Evolutionary conservation across 176 grass and related monocot genomes (phyloP).

Genomic region (Bonia amplexicaulis): DNA sequence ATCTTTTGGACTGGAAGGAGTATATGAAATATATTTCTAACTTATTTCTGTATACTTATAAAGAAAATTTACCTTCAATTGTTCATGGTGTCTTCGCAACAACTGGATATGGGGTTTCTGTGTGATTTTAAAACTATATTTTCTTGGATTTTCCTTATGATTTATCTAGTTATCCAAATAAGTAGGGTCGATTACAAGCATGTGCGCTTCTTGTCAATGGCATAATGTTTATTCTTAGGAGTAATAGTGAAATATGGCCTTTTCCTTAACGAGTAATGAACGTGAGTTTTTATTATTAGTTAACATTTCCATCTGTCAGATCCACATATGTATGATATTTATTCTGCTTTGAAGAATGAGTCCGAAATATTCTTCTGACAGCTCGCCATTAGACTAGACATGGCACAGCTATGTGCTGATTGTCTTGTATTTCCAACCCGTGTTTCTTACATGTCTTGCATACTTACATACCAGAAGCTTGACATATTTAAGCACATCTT

Average conservation of each 20-base stretch:
- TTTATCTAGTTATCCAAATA: not conserved
- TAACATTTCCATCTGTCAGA: not conserved
- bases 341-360: not conserved
- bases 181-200: not conserved
- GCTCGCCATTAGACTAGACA: not conserved
- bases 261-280: not conserved
- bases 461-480: not conserved
- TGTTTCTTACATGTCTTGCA: not conserved
- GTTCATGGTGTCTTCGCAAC: not conserved
- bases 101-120: not conserved
- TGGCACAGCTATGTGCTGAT: constrained; percentile 9
- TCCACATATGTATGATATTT: not conserved
- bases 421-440: constrained; percentile 15
- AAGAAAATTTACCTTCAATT: not conserved
- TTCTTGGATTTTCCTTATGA: not conserved
- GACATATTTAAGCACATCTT: not conserved
- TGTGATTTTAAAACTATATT: not conserved
- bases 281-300: not conserved
- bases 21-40: not conserved
- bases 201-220: not conserved
- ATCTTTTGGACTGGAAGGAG: not conserved
- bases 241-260: not conserved
- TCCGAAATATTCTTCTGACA: not conserved
- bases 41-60: not conserved
- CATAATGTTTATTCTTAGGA: not conserved